A percentile compares a stretch with the other conserved stretches of the same genome.
Conservation (phyloP, 441 rosid species). For the Erodium moschatum region DNA sequence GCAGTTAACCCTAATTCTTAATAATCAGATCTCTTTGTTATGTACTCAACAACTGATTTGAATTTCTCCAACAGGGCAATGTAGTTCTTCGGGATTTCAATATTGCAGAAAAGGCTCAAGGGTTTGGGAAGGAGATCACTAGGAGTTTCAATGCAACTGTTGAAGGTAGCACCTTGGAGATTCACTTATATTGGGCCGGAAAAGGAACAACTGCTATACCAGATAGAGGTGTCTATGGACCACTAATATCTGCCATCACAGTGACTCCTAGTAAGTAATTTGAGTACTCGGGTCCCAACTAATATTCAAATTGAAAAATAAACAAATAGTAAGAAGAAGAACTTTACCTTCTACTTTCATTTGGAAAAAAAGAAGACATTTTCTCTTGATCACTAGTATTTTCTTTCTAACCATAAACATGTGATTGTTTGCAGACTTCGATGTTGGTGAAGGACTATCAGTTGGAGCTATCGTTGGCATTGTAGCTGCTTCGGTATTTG, state of each 20-base stretch:
- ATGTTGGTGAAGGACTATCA: constrained; percentile 49
- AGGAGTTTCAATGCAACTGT: constrained; percentile 36
- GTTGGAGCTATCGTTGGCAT: constrained; percentile 59
- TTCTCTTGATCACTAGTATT: no score
- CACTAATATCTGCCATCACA: constrained; percentile 74
- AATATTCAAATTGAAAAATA: no score
- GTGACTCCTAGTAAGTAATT: constrained; percentile 60
- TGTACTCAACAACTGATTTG: constrained; percentile 2
- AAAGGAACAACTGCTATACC: constrained; percentile 73
- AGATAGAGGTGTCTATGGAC: constrained; percentile 66
- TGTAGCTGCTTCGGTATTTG: constrained; percentile 13
- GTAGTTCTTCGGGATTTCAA: constrained; percentile 44
- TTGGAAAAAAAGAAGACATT: no score
- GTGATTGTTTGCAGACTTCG: constrained; percentile 38
- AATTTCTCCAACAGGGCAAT: constrained; percentile 38
- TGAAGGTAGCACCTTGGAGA: constrained; percentile 56
- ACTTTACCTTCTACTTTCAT: no score
- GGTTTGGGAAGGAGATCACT: constrained; percentile 35
- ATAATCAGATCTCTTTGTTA: not conserved
- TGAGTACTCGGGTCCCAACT: not conserved
- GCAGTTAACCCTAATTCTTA: no score
- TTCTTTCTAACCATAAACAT: not conserved
- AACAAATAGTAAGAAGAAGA: no score
- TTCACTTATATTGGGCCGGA: constrained; percentile 68
- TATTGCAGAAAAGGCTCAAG: constrained; percentile 53